phyloP scores from a whole-genome alignment of 257 asterid genomes.

The Jaltomata sinuosa region DNA sequence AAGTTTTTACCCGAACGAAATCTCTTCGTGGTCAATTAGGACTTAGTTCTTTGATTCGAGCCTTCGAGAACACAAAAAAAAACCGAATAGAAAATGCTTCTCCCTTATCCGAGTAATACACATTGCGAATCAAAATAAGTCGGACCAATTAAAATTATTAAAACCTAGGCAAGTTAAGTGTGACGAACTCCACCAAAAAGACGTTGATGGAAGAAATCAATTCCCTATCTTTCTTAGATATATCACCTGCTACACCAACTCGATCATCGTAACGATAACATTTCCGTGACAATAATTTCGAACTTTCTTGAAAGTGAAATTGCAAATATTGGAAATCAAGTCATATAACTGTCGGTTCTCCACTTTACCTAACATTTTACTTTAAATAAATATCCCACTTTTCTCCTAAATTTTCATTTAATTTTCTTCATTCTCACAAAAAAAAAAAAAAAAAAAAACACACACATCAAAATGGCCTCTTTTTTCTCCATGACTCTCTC shows the following conservation, averaged over 20 bases:
- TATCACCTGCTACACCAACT: background rate
- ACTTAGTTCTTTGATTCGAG: no score
- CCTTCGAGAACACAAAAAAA: no score
- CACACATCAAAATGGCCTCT: conserved; percentile 1
- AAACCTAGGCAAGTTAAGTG: background rate
- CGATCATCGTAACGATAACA: background rate
- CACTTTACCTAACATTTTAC: background rate
- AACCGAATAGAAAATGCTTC: no score
- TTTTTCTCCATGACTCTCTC: background rate
- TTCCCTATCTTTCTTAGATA: background rate
- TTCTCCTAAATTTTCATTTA: background rate
- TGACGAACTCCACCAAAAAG: background rate
- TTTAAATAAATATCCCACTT: background rate
- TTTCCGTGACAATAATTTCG: background rate
- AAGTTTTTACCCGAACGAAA: no score
- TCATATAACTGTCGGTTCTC: background rate
- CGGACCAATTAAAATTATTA: background rate
- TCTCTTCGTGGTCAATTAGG: no score
- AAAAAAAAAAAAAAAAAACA: background rate
- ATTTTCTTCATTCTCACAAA: background rate
- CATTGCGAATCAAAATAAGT: no score
- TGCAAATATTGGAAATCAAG: no score
- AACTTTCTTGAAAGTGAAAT: background rate
- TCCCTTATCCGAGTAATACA: no score
- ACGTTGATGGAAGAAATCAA: rapidly evolving